Conservation (phyloP, 129 eudicot genomes). For the Artemisia annua region DNA sequence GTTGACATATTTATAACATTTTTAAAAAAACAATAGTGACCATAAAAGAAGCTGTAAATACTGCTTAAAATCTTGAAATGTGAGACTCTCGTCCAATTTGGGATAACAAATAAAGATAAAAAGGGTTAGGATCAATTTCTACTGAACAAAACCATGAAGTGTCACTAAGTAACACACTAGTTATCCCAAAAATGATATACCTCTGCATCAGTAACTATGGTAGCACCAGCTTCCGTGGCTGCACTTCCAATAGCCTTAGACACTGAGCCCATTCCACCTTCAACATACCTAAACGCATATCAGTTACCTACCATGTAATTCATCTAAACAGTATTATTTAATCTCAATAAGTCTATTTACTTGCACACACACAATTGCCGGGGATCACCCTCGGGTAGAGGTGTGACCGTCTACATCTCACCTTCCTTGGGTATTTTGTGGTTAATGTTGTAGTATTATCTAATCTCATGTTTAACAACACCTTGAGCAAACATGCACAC, state of each 20-base stretch:
- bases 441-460: too few relatives aligned
- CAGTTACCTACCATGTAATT: conserved; percentile 23
- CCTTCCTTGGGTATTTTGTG: too few relatives aligned
- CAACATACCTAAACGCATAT: conserved; percentile 70
- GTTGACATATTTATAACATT: too few relatives aligned
- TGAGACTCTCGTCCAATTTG: conserved; percentile 4
- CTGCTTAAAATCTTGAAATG: not conserved
- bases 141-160: not conserved
- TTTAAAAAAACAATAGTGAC: not conserved
- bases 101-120: not conserved
- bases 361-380: too few relatives aligned
- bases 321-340: too few relatives aligned
- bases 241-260: conserved; percentile 81
- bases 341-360: too few relatives aligned
- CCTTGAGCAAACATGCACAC: not conserved
- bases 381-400: too few relatives aligned
- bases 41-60: not conserved
- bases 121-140: conserved; percentile 1
- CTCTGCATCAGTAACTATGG: conserved; percentile 75
- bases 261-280: conserved; percentile 99
- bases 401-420: too few relatives aligned
- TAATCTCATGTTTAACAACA: too few relatives aligned
- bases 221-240: conserved; percentile 97
- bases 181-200: conserved; percentile 42
- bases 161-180: conserved; percentile 13